Conservation (phyloP, 345 rosid genomes). For the Populus deltoides region DNA sequence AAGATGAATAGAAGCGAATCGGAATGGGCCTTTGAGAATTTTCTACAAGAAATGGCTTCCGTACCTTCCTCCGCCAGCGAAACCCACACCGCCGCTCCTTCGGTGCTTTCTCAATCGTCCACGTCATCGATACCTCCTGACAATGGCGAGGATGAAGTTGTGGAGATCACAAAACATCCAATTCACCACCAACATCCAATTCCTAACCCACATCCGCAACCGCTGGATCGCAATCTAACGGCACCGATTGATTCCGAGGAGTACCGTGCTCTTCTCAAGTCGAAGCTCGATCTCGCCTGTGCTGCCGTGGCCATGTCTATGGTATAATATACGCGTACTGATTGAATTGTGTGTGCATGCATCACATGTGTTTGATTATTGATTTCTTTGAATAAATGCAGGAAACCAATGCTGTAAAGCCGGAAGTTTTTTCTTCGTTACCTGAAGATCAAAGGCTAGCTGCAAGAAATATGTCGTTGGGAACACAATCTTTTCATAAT, state of each 20-base stretch:
- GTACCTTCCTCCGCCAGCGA: slow-evolving; percentile 31
- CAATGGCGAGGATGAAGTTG: slow-evolving; percentile 42
- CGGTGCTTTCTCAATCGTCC: slow-evolving; percentile 34
- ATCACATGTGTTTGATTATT: neutral
- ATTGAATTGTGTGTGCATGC: neutral
- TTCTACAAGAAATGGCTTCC: slow-evolving; percentile 47
- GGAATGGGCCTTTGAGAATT: slow-evolving; percentile 66
- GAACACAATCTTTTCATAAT: slow-evolving; percentile 45
- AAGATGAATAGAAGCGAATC: slow-evolving; percentile 62
- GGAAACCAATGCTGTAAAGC: slow-evolving; percentile 46
- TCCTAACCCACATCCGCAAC: slow-evolving; percentile 25
- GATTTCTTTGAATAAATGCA: slow-evolving; percentile 16
- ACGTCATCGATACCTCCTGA: slow-evolving; percentile 35
- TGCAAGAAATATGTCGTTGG: slow-evolving; percentile 25
- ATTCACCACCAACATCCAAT: slow-evolving; percentile 6
- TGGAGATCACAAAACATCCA: slow-evolving; percentile 37
- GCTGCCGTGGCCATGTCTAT: slow-evolving; percentile 71
- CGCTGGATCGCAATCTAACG: slow-evolving; percentile 28
- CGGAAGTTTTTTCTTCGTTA: slow-evolving; percentile 45
- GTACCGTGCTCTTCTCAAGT: slow-evolving; percentile 56
- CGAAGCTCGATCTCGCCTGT: slow-evolving; percentile 64
- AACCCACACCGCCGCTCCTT: slow-evolving; percentile 29
- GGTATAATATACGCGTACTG: slow-evolving; percentile 31
- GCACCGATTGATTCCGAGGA: slow-evolving; percentile 41
- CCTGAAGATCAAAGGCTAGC: slow-evolving; percentile 37